Evolutionary conservation across 2,329 filamentous ascomycete species (phyloP).

Genomic region (Cladosporium sp.): DNA sequence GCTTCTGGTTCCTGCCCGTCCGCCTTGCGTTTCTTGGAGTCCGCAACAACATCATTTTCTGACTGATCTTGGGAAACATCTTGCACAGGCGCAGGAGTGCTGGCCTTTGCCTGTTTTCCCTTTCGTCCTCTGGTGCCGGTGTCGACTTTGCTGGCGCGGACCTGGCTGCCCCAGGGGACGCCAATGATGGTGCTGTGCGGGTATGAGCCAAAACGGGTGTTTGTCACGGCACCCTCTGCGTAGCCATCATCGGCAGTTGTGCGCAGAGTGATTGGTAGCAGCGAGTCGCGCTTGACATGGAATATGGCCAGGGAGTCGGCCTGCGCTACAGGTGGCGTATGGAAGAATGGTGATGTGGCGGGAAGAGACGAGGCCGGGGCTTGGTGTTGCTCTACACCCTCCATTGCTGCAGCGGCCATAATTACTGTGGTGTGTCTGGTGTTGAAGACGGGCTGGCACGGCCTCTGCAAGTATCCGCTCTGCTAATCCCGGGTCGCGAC

Average conservation of each 20-base stretch:
- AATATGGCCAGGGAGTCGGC: constrained; percentile 74
- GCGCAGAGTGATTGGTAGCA: constrained; percentile 67
- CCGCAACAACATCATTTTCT: constrained; percentile 30
- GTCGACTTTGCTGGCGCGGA: constrained; percentile 84
- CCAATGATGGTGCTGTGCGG: constrained; percentile 58
- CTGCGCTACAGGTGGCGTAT: constrained; percentile 63
- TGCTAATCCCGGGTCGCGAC: not conserved
- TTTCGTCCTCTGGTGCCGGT: constrained; percentile 84
- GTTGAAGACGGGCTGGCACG: constrained; percentile 6
- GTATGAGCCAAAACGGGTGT: constrained; percentile 86
- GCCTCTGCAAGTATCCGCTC: constrained; percentile 16
- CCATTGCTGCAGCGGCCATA: constrained; percentile 13
- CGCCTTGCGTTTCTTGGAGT: constrained; percentile 46
- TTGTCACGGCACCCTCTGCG: constrained; percentile 59
- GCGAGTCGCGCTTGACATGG: constrained; percentile 83
- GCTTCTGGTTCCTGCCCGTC: constrained; percentile 33
- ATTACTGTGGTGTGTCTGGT: not conserved
- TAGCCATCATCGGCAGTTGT: constrained; percentile 42
- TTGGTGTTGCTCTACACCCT: not conserved
- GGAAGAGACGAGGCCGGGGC: not conserved
- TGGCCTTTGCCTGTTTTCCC: constrained; percentile 54
- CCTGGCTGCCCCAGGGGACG: constrained; percentile 87
- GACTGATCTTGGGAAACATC: constrained; percentile 37
- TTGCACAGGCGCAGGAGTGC: constrained; percentile 37
- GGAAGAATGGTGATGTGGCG: constrained; percentile 63